phyloP scores from a whole-genome alignment of 164 flowering plant species.

The Buxus sempervirens region DNA sequence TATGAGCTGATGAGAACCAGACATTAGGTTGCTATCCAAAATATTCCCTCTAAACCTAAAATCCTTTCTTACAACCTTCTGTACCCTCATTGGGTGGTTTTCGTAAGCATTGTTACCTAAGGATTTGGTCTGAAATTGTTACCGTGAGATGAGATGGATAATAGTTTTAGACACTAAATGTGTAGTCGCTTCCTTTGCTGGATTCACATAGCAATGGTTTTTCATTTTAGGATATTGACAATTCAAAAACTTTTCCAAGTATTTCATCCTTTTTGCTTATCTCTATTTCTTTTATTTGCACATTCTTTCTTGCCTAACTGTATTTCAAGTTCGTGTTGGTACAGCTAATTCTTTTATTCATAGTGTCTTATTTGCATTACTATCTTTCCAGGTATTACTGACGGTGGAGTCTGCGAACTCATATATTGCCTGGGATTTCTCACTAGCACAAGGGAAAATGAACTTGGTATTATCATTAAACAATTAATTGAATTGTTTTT shows the following conservation, averaged over 20 bases:
- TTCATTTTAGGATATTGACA: background rate
- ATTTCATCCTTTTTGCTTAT: background rate
- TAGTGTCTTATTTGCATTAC: background rate
- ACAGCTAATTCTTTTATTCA: background rate
- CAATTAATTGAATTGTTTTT: background rate
- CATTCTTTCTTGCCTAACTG: background rate
- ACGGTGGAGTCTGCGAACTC: constrained; percentile 81
- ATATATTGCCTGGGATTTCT: constrained; percentile 97
- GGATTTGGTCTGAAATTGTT: too few relatives aligned
- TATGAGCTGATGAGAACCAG: too few relatives aligned
- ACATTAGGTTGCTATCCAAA: too few relatives aligned
- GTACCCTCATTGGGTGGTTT: too few relatives aligned
- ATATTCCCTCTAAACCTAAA: too few relatives aligned
- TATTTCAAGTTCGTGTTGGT: background rate
- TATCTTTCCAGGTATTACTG: constrained; percentile 54
- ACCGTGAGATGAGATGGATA: too few relatives aligned
- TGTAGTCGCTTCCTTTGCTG: too few relatives aligned
- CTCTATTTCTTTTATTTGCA: background rate
- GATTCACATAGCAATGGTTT: background rate
- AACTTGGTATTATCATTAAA: constrained; percentile 44
- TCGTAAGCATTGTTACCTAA: too few relatives aligned
- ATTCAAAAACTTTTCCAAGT: background rate
- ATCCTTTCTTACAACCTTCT: too few relatives aligned
- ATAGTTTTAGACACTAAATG: too few relatives aligned
- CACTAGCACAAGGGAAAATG: constrained; percentile 68